Base-by-base conservation (phyloP, 129 eudicot genomes). In the Pulicaria dysenterica region DNA sequence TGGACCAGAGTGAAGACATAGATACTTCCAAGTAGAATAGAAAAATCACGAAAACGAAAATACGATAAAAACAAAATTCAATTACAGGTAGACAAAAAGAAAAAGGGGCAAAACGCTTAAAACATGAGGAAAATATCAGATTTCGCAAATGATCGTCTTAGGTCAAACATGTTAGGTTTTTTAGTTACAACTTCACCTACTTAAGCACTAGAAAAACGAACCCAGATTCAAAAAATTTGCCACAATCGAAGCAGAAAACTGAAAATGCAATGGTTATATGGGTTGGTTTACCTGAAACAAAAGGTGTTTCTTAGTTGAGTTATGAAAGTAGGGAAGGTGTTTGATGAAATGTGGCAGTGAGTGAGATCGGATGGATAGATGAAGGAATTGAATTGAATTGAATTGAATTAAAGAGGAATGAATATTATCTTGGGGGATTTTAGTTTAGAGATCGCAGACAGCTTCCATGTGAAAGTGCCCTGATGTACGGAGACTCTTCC, bases 391-490 rank as follows among this genome's bases (percentile, higher is more conserved):
- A 2, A 24, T 24, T 24, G 31, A 24, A 24, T 16, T 16, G 37
- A 5, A n/a, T n/a, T n/a, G n/a, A n/a, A n/a, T n/a, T n/a, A n/a
- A n/a, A n/a, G n/a, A n/a, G n/a, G 64, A 37, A 4, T 36, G 43
- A 65, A 13, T 75, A 14, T 14, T 4, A 11, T 61, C 38, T 37
- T 61, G 3, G 6, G 45, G 14, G 66, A 39, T 55, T 31, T 75
- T 43, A 45, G 15, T 51, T 40, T 11, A 66, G 51, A 60, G 76
- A 77, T 63, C 10, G 76, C 8, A 40, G 81, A 77, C 82, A 61
- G 58, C 77, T 70, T 61, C 72, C 84, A 80, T 80, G 84, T 80
- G 84, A 80, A 61, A 43, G 51, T 73, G 46, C 36, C 75, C 74
- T n/a, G 6, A 80, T 49, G 51, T 73, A 80, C 75, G 80, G 72